Evolutionary conservation across 2,329 filamentous ascomycete species (phyloP), one percentile per base, ranked within the genome.

Genomic region (Colletotrichum tropicicola): DNA sequence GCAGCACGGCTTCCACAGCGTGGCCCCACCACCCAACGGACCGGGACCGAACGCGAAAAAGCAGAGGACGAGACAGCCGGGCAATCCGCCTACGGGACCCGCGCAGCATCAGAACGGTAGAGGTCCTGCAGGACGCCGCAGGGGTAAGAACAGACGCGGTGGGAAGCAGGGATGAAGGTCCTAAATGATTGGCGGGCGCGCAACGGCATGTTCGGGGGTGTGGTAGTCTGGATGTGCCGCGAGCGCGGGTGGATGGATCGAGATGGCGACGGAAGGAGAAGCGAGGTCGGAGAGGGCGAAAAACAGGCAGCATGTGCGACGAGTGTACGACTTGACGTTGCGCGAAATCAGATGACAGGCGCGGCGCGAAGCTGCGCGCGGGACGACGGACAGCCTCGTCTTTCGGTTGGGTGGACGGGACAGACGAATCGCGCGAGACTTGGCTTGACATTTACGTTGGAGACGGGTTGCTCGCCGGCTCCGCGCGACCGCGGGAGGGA

Each of bases 141-240:
- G 65, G 51, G 62, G 55, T 37, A 66, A 66, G 44, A 51, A 43
- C 54, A 67, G 17, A 58, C 66, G 64, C 39, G 64, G 66, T 43
- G 66, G 66, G 54, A 64, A 57, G 64, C 59, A 68, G 30, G 53
- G 53, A 55, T 65, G 49, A 56, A 19, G 8, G 28, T 30, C 23
- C 17, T 10, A 39, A 58, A 41, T 45, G 61, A 45, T 55, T 65
- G 57, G 57, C 43, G 32, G n/a, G 56, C 48, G 61, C 25, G 56
- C 56, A 13, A 17, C 55, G 60, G 39, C 41, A 45, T 23, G 17
- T 43, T 5, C 25, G 19, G 30, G 12, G 27, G 56, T 30, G 39
- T 47, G 43, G 43, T 25, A 44, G n/a, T 17, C 15, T 12, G 23
- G 37, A 37, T 21, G 19, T 12, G 17, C 37, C 41, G 37, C 55